phyloP scores from a whole-genome alignment of 139 green algal species.

The Chlorella sp. region DNA sequence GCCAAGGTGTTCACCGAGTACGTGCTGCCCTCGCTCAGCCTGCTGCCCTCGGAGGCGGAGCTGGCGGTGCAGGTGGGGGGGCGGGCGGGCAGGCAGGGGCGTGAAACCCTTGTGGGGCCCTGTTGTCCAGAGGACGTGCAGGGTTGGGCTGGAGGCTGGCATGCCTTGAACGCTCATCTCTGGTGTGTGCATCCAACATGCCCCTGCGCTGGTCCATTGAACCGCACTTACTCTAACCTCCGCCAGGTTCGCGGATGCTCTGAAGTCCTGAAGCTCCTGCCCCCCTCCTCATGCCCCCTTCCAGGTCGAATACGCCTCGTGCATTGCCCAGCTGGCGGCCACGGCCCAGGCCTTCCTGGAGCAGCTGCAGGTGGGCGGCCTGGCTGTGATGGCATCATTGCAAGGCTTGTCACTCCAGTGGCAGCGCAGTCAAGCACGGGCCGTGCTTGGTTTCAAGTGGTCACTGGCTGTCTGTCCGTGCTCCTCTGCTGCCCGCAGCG shows the following conservation, averaged over 20 bases:
- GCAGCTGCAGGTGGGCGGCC: not conserved
- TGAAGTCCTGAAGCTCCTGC: not conserved
- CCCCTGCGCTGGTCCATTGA: too few relatives aligned
- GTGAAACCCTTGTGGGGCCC: too few relatives aligned
- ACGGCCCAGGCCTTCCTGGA: constrained; percentile 33
- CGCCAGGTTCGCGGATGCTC: too few relatives aligned
- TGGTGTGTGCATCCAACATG: too few relatives aligned
- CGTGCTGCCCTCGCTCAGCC: constrained; percentile 88
- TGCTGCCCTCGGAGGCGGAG: constrained; percentile 87
- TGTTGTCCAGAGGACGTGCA: too few relatives aligned
- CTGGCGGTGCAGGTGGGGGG: constrained; percentile 79
- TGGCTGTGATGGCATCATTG: too few relatives aligned
- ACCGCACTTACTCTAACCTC: too few relatives aligned
- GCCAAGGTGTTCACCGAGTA: constrained; percentile 92
- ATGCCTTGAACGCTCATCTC: too few relatives aligned
- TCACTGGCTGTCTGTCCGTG: too few relatives aligned
- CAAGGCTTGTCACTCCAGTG: not conserved
- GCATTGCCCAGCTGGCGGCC: constrained; percentile 65
- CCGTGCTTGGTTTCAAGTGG: too few relatives aligned
- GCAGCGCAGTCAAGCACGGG: too few relatives aligned
- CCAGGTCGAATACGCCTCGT: constrained; percentile 18
- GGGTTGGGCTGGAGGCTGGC: too few relatives aligned
- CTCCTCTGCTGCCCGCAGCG: not conserved
- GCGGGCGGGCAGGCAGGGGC: constrained; percentile 65
- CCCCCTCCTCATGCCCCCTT: not conserved